phyloP scores from a whole-genome alignment of 2,329 filamentous ascomycete species.

The Penicillium sp. region DNA sequence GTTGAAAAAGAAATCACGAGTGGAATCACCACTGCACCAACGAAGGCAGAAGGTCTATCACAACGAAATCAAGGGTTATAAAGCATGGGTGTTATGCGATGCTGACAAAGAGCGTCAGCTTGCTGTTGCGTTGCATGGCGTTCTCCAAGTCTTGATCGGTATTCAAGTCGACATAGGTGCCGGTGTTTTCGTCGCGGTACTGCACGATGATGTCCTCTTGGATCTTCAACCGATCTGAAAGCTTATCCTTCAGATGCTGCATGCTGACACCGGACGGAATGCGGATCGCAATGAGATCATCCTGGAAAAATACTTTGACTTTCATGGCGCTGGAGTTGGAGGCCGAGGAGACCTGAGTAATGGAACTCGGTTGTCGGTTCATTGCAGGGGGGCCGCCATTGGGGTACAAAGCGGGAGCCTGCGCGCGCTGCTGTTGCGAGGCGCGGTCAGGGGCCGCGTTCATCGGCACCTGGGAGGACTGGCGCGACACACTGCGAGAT shows the following conservation, averaged over 20 bases:
- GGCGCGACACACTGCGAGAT: slow-evolving; percentile 55
- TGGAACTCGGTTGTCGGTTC: slow-evolving; percentile 49
- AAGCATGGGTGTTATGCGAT: slow-evolving; percentile 25
- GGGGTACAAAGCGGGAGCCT: slow-evolving; percentile 29
- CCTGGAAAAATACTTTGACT: slow-evolving; percentile 90
- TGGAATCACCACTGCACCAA: not conserved
- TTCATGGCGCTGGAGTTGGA: slow-evolving; percentile 60
- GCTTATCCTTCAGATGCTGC: slow-evolving; percentile 72
- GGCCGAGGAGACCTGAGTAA: slow-evolving; percentile 42
- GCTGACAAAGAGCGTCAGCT: slow-evolving; percentile 68
- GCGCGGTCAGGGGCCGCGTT: slow-evolving; percentile 44
- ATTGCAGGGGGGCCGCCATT: slow-evolving; percentile 41
- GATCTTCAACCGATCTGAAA: slow-evolving; percentile 76
- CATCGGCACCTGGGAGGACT: slow-evolving; percentile 60
- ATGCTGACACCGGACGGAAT: slow-evolving; percentile 76
- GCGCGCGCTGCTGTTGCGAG: slow-evolving; percentile 41
- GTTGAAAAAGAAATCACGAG: slow-evolving; percentile 11
- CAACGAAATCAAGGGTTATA: slow-evolving; percentile 7
- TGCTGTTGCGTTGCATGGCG: slow-evolving; percentile 77
- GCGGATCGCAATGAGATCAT: slow-evolving; percentile 85
- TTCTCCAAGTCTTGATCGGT: slow-evolving; percentile 75
- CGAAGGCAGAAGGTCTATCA: slow-evolving; percentile 10
- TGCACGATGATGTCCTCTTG: slow-evolving; percentile 69
- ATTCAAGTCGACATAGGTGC: slow-evolving; percentile 66
- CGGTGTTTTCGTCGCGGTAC: slow-evolving; percentile 78